Percentiles rank a stretch among this genome's conserved stretches.
phyloP scores from a whole-genome alignment of 805 yeast genomes.

The Yarrowia deformans region DNA sequence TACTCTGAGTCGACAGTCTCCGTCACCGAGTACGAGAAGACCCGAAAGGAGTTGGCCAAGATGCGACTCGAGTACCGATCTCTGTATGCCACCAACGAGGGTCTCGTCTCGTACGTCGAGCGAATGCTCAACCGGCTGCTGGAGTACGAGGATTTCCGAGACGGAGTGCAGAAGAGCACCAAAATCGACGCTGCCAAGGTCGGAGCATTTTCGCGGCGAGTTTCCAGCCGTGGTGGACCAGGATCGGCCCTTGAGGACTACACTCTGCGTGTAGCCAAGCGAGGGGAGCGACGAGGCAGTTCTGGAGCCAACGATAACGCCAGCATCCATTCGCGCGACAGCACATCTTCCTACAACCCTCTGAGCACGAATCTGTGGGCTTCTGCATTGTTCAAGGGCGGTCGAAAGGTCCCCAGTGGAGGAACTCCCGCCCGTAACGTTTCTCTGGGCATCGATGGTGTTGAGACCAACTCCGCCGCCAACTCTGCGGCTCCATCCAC shows the following conservation, averaged over 20 bases:
- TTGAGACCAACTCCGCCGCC: conserved; percentile 30
- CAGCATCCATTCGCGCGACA: conserved; percentile 23
- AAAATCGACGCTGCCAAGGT: conserved; percentile 29
- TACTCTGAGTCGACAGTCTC: conserved; percentile 1
- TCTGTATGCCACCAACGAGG: conserved; percentile 48
- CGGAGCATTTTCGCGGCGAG: conserved; percentile 35
- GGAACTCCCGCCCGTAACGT: conserved; percentile 14
- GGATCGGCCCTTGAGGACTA: conserved; percentile 24
- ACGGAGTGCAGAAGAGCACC: conserved; percentile 39
- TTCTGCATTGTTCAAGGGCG: conserved; percentile 30
- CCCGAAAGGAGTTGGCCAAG: conserved; percentile 41
- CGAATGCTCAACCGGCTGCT: conserved; percentile 50
- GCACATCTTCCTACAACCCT: conserved; percentile 28
- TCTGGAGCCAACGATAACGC: conserved; percentile 11
- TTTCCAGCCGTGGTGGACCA: conserved; percentile 36
- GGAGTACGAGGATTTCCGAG: conserved; percentile 47
- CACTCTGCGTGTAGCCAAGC: conserved; percentile 28
- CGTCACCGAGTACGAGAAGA: conserved; percentile 17
- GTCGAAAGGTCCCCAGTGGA: neutral
- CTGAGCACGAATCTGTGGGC: conserved; percentile 37
- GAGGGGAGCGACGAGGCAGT: conserved; percentile 27
- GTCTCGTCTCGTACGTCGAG: conserved; percentile 49
- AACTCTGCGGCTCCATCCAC: conserved; percentile 33
- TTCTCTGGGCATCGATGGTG: conserved; percentile 36
- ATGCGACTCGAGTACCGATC: conserved; percentile 48